phyloP scores from a whole-genome alignment of 2,329 filamentous ascomycete genomes.

The Ceratocystis alfenasii region DNA sequence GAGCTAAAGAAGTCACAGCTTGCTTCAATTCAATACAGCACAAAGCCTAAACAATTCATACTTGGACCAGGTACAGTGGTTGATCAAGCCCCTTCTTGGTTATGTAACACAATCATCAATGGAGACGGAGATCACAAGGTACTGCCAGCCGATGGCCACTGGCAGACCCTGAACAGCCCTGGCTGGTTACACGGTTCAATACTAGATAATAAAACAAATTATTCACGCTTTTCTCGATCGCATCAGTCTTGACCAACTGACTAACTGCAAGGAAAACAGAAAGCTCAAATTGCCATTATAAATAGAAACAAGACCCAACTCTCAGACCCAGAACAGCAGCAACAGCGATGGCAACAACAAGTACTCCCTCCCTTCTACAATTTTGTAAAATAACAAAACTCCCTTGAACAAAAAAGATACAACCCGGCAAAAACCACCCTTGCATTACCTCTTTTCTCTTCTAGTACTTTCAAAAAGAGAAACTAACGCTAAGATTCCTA shows the following conservation, averaged over 20 bases:
- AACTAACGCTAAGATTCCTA: conserved; percentile 25
- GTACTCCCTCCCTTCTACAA: not conserved
- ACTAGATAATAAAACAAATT: too few species aligned
- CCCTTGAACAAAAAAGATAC: conserved; percentile 3
- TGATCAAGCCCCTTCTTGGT: not conserved
- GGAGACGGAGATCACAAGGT: too few species aligned
- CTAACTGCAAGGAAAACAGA: not conserved
- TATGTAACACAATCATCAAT: not conserved
- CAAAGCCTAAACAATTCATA: too few species aligned
- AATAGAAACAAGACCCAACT: conserved; percentile 20
- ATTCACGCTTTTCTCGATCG: not conserved
- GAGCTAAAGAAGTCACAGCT: too few species aligned
- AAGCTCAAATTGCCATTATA: not conserved
- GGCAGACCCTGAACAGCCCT: not conserved
- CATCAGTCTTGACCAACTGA: not conserved
- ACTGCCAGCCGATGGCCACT: not conserved
- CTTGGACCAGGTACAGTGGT: too few species aligned
- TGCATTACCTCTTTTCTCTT: not conserved
- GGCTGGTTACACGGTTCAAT: not conserved
- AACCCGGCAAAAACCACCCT: not conserved
- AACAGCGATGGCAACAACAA: conserved; percentile 11
- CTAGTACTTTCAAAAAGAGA: not conserved
- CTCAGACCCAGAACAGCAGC: conserved; percentile 6
- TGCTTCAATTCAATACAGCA: too few species aligned
- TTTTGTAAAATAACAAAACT: not conserved